phyloP scores from a whole-genome alignment of 257 asterid genomes.

The Nicotiana tomentosiformis region DNA sequence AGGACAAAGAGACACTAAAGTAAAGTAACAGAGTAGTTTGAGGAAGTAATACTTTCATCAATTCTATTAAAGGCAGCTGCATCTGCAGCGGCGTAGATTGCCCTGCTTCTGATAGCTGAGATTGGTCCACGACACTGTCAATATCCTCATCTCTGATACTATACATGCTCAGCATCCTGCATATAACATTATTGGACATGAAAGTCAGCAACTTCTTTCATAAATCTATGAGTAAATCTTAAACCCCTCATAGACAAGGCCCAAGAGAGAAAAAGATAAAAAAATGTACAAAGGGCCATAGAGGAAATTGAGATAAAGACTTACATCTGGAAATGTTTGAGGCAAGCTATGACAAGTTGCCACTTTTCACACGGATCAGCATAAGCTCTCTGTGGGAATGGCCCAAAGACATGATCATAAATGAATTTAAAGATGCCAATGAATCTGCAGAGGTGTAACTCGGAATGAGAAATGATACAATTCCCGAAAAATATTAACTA shows the following conservation, averaged over 20 bases:
- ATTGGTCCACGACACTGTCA: conserved; percentile 51
- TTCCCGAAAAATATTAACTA: neutral
- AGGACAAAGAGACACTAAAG: conserved; percentile 1
- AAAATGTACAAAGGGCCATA: neutral
- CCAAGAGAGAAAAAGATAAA: neutral
- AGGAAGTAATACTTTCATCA: conserved; percentile 63
- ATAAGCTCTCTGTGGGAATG: conserved; percentile 96
- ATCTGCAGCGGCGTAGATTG: conserved; percentile 52
- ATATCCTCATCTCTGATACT: conserved; percentile 72
- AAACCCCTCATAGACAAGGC: neutral
- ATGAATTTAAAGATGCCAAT: conserved; percentile 93
- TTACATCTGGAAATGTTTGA: conserved; percentile 80
- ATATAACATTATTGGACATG: conserved; percentile 20
- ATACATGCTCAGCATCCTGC: conserved; percentile 91
- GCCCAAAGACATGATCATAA: conserved; percentile 89
- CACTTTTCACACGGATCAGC: conserved; percentile 91
- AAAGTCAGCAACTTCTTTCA: conserved; percentile 14
- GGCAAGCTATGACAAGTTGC: conserved; percentile 86
- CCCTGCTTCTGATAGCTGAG: conserved; percentile 51
- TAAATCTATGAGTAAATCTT: neutral
- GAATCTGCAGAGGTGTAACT: conserved; percentile 48
- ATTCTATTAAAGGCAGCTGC: conserved; percentile 82
- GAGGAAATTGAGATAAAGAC: conserved; percentile 18
- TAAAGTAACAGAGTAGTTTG: conserved; percentile 3
- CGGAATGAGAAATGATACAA: conserved; percentile 1